These are phyloP conservation scores for Chalciporus piperatoides DNA, from an alignment of 1,284 basidiomycete genomes.

Conservation along the genomic window DNA sequence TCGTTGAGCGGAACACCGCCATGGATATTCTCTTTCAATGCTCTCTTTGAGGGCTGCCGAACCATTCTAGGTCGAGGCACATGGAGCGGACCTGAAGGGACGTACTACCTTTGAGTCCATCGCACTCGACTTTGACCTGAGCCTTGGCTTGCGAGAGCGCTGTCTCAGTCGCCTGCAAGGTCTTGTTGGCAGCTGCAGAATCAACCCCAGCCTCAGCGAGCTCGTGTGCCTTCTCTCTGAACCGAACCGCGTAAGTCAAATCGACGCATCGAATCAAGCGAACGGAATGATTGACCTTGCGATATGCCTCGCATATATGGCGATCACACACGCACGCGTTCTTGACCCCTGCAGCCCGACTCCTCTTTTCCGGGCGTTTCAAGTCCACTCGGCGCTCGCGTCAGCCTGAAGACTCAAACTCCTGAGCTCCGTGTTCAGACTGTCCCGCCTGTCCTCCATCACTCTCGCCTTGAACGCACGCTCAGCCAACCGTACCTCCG, in stretches of 20 bases:
- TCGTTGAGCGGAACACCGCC: slow-evolving; percentile 45
- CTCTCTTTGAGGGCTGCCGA: slow-evolving; percentile 53
- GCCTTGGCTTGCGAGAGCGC: slow-evolving; percentile 54
- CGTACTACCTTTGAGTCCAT: slow-evolving; percentile 66
- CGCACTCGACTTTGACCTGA: slow-evolving; percentile 60
- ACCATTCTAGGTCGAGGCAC: slow-evolving; percentile 1
- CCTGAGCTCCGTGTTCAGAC: slow-evolving; percentile 70
- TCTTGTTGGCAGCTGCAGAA: slow-evolving; percentile 47
- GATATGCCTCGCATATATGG: too few species aligned
- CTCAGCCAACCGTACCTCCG: slow-evolving; percentile 67
- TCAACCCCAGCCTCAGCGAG: slow-evolving; percentile 53
- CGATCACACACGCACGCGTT: slow-evolving; percentile 55
- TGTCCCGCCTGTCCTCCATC: slow-evolving; percentile 72
- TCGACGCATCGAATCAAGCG: background rate
- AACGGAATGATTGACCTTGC: slow-evolving; percentile 45
- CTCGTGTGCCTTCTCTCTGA: slow-evolving; percentile 67
- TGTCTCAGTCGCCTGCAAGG: slow-evolving; percentile 60
- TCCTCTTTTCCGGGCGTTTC: slow-evolving; percentile 66
- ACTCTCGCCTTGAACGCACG: slow-evolving; percentile 51
- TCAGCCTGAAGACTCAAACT: slow-evolving; percentile 80
- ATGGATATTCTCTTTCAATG: slow-evolving; percentile 46
- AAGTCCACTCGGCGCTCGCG: slow-evolving; percentile 78
- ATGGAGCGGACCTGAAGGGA: background rate
- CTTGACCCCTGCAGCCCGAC: slow-evolving; percentile 62
- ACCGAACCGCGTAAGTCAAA: background rate